Evolutionary conservation across 805 yeast species (phyloP), one percentile per base, ranked within the genome.

Genomic region (Lachancea meyersii): DNA sequence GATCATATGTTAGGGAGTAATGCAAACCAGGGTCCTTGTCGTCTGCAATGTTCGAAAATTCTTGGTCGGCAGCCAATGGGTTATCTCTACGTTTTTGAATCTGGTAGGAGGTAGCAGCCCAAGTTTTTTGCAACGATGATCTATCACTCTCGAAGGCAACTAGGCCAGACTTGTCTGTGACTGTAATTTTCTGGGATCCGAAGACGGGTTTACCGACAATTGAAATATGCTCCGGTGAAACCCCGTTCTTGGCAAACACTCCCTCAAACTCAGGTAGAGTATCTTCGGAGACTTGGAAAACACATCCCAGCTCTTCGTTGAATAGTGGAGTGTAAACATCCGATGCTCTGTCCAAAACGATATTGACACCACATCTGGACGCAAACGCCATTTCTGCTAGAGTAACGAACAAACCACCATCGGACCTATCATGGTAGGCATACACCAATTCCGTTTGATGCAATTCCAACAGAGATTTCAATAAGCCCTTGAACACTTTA

Each of bases 381-480:
- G 97, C 96, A 68, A 93, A 93, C 0, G 96, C 95, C 97, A 93
- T 93, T 70, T 93, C 98, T 34, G 83, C 68, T 35, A 86, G 70
- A 8, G 97, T 81, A 34, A 84, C 80, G 45, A 89, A 69, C 58
- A 91, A 71, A 60, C 98, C 98, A 75, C 98, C 98, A 64, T 93
- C 98, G 18, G 96, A 86, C 57, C 91, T 75, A 65, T 93, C 98
- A 61, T 93, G 98, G 69, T 93, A 93, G 3, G 97, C 85, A 59
- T 81, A 72, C 11, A 93, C 89, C 33, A 75, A 47, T 39, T 76
- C 72, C 33, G 75, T 68, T 54, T 76, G 72, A 61, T 93, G 99
- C 57, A 93, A 72, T n/a, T 69, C 73, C 46, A 82, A 71, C 47
- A 86, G 67, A 11, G 94, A 71, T 37, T 73, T 69, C 58, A 93